Conservation (phyloP, 805 yeast genomes). For the Wickerhamomyces ciferrii region DNA sequence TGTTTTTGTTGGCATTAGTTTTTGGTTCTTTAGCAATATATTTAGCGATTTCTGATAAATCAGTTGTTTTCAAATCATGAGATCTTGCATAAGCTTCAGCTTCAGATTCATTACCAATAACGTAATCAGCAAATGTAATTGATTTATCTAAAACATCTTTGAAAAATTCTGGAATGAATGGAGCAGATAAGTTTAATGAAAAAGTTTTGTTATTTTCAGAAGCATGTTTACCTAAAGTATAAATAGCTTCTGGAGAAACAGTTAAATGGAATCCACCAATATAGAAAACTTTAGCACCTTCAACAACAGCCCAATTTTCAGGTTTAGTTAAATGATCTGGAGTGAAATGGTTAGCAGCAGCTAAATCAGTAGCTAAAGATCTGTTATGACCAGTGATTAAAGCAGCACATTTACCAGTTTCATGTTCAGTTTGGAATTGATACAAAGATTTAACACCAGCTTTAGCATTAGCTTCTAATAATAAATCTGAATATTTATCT, state of each 20-base stretch:
- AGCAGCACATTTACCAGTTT: slow-evolving; percentile 99
- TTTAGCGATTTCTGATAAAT: slow-evolving; percentile 76
- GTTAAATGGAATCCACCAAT: slow-evolving; percentile 99
- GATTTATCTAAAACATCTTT: slow-evolving; percentile 80
- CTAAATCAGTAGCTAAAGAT: slow-evolving; percentile 92
- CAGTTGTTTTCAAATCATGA: slow-evolving; percentile 55
- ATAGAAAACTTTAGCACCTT: slow-evolving; percentile 76
- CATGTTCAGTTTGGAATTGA: slow-evolving; percentile 67
- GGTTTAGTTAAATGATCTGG: slow-evolving; percentile 82
- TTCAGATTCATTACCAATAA: slow-evolving; percentile 95
- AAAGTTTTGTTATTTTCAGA: slow-evolving; percentile 74
- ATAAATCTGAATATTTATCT: slow-evolving; percentile 79
- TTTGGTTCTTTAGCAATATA: slow-evolving; percentile 75
- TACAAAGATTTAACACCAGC: slow-evolving; percentile 89
- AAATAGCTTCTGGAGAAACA: slow-evolving; percentile 93
- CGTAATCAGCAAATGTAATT: slow-evolving; percentile 82
- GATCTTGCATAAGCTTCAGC: slow-evolving; percentile 92
- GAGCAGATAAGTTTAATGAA: slow-evolving; percentile 88
- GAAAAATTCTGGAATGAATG: slow-evolving; percentile 94
- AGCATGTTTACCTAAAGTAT: slow-evolving; percentile 87
- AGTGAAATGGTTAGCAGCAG: slow-evolving; percentile 97
- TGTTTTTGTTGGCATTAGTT: slow-evolving; percentile 58
- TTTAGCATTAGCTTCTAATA: slow-evolving; percentile 73
- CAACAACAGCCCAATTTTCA: slow-evolving; percentile 85
- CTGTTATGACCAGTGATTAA: slow-evolving; percentile 83